phyloP scores from a whole-genome alignment of 805 yeast species.

The Priceomyces castillae region DNA sequence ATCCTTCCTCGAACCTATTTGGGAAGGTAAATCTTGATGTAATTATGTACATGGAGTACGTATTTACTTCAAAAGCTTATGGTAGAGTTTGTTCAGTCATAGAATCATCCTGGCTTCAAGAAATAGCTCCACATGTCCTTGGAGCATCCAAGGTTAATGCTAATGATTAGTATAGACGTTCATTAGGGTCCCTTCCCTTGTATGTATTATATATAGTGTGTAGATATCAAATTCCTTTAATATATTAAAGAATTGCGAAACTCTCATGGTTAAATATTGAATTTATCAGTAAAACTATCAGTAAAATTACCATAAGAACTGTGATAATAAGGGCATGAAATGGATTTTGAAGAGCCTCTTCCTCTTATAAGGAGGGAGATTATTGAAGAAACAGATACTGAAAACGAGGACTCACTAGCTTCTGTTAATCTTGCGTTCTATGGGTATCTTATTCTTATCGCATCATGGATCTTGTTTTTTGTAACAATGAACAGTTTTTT shows the following conservation, averaged over 20 bases:
- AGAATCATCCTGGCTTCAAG: constrained; percentile 82
- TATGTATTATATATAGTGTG: neutral
- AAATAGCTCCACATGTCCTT: constrained; percentile 65
- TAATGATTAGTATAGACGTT: neutral
- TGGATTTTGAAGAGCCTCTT: constrained; percentile 9
- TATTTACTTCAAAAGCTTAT: constrained; percentile 88
- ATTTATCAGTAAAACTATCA: too few species aligned
- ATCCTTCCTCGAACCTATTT: constrained; percentile 86
- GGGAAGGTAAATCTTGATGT: constrained; percentile 75
- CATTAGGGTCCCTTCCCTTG: too few species aligned
- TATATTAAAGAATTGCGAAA: too few species aligned
- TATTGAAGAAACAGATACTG: neutral
- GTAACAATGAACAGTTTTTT: constrained; percentile 36
- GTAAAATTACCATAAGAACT: too few species aligned
- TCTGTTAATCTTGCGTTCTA: constrained; percentile 9
- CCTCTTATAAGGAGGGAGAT: constrained; percentile 8
- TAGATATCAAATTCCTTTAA: too few species aligned
- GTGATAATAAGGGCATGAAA: neutral
- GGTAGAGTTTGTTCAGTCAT: constrained; percentile 86
- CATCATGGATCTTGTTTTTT: constrained; percentile 32
- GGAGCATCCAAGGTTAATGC: constrained; percentile 36
- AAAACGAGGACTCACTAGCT: neutral
- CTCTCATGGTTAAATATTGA: too few species aligned
- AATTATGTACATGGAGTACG: constrained; percentile 91
- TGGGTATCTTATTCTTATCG: constrained; percentile 29